Base-by-base conservation (phyloP, 148 eudicot genomes). In the Dysphania ambrosioides region DNA sequence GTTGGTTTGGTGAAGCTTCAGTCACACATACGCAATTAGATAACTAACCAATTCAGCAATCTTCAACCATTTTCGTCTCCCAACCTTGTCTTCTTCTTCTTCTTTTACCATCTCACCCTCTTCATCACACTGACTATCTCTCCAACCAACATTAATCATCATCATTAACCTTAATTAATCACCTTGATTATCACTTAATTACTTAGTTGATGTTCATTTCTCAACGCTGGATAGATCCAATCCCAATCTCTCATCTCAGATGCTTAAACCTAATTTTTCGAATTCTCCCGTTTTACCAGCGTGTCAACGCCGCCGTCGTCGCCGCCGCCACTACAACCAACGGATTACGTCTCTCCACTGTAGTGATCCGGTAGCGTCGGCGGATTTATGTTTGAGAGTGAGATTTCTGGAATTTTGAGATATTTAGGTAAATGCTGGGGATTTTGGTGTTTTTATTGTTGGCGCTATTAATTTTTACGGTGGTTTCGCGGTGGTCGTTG, bases 351-450 rank as follows among this genome's bases (percentile, higher is more conserved):
- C 63, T n/a, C 72, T 75, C 44, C 47, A 26, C 51, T 34, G 49
- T 69, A 4, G 47, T 42, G 60, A 21, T 41, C 55, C 26, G 31
- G 26, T 18, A 29, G 8, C 30, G 26, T 15, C 49, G 49, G n/a
- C 55, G 71, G 34, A 72, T 78, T 61, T 74, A 79, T 73, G 81
- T 68, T 63, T 74, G 74, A 73, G 56, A 7, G 21, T 60, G 41
- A 59, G 41, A 68, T 47, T 68, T 30, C 68, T 61, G 78, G 74
- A 74, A 68, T 79, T 78, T 40, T 49, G 11, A 60, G 77, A 71
- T 29, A 36, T 67, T 68, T 34, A 34, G 79, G 73, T 76, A 80
- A 80, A 80, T 80, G 83, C 83, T 80, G 27, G 72, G 24, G 32
- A 62, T 80, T 66, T 72, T 75, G 79, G n/a, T 80, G 36, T 15